These are phyloP conservation scores for Metschnikowia chrysomelidarum DNA, from an alignment of 805 yeast species.

Conservation along the genomic window DNA sequence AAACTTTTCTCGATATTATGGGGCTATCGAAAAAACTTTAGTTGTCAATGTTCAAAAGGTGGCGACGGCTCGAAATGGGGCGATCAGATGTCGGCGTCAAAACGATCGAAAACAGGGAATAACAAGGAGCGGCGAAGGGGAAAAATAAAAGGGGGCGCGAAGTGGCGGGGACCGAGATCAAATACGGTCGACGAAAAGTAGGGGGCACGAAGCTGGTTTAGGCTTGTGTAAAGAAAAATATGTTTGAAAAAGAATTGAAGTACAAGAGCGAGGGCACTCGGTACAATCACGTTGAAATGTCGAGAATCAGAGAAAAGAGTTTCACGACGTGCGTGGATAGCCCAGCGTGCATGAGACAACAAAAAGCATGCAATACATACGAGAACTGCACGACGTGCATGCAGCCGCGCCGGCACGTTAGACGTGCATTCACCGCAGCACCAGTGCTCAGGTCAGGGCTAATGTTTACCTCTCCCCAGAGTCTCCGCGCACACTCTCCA, in stretches of 20 bases:
- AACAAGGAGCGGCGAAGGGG: no score
- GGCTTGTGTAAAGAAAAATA: no score
- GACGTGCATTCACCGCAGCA: conserved; percentile 5
- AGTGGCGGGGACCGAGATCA: no score
- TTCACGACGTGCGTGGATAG: conserved; percentile 14
- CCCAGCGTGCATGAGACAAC: conserved; percentile 8
- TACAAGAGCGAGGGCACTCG: conserved; percentile 1
- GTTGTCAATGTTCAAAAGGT: no score
- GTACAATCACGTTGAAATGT: conserved; percentile 11
- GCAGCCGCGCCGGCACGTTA: conserved; percentile 8
- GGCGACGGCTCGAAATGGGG: no score
- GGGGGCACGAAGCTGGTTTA: no score
- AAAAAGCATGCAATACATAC: conserved; percentile 11
- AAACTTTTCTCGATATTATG: no score
- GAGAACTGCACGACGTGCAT: conserved; percentile 7
- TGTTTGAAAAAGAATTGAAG: conserved; percentile 7
- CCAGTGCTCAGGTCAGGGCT: not conserved
- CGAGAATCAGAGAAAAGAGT: conserved; percentile 12
- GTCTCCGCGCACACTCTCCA: conserved; percentile 4
- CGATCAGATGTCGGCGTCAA: no score
- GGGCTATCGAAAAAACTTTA: no score
- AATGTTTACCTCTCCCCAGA: not conserved
- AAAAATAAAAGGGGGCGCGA: no score
- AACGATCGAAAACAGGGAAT: no score
- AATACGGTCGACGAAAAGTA: no score